Conservation (phyloP, 768 basidiomycete species). For the Amanita molliuscula region DNA sequence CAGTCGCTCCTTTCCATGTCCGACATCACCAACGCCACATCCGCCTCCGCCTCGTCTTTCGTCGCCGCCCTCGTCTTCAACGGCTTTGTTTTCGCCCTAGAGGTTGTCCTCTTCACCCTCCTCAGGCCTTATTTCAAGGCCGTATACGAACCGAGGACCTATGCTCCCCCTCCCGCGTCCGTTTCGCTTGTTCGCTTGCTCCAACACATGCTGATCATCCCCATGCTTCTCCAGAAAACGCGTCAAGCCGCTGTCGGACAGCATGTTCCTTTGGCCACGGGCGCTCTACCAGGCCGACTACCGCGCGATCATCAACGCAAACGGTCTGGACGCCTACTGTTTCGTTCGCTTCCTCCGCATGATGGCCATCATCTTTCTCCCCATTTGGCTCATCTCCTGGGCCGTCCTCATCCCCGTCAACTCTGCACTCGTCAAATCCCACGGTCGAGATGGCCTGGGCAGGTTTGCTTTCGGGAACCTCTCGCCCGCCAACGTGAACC, state of each 20-base stretch:
- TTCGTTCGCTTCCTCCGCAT: slow-evolving; percentile 85
- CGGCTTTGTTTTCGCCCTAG: slow-evolving; percentile 54
- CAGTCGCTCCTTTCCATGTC: slow-evolving; percentile 21
- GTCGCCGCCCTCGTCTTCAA: slow-evolving; percentile 83
- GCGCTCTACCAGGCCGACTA: slow-evolving; percentile 55
- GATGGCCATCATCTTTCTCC: slow-evolving; percentile 73
- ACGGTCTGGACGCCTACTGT: slow-evolving; percentile 88
- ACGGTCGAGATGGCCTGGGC: slow-evolving; percentile 47
- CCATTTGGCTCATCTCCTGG: slow-evolving; percentile 93
- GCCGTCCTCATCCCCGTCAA: slow-evolving; percentile 70
- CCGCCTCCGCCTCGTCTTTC: slow-evolving; percentile 71
- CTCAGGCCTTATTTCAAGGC: slow-evolving; percentile 77
- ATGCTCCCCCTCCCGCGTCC: slow-evolving; percentile 35
- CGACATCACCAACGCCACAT: slow-evolving; percentile 27
- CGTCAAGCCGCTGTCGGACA: slow-evolving; percentile 35
- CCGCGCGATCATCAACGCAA: slow-evolving; percentile 48
- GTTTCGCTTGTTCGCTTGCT: slow-evolving; percentile 9
- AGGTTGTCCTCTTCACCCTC: slow-evolving; percentile 73
- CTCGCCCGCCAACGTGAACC: slow-evolving; percentile 27
- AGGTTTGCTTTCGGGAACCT: slow-evolving; percentile 81
- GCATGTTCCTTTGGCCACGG: slow-evolving; percentile 55
- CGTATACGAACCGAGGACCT: slow-evolving; percentile 85
- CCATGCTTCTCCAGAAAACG: slow-evolving; percentile 40
- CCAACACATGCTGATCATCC: not conserved
- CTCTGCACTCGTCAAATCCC: slow-evolving; percentile 37